phyloP scores from a whole-genome alignment of 225 moss, liverwort and hornwort genomes.

The Pseudisothecium myosuroides region DNA sequence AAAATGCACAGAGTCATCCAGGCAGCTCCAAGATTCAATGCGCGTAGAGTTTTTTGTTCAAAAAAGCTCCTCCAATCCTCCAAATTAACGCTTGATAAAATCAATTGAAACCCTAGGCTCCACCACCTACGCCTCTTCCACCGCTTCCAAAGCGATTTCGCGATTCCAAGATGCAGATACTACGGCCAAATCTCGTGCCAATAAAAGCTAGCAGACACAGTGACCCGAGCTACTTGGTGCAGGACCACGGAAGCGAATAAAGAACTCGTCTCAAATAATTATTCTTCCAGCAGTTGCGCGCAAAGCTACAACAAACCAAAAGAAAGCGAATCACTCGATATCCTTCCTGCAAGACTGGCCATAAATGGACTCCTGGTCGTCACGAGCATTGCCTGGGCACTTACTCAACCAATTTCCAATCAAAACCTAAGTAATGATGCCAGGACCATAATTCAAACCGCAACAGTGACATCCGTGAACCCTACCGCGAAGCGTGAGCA shows the following conservation, averaged over 20 bases:
- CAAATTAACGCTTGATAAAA: background rate
- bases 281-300: background rate
- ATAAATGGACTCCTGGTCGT: background rate
- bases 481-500: slow-evolving; percentile 4
- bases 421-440: background rate
- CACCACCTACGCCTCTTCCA: background rate
- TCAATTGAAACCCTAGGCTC: slow-evolving; percentile 8
- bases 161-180: background rate
- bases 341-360: background rate
- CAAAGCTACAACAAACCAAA: background rate
- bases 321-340: background rate
- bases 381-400: slow-evolving; percentile 4
- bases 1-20: background rate
- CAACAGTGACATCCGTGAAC: background rate
- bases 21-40: slow-evolving; percentile 4
- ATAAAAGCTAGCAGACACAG: background rate
- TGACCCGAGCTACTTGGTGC: background rate
- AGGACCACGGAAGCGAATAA: background rate
- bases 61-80: background rate
- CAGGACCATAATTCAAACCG: background rate
- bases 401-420: background rate
- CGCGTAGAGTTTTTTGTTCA: background rate
- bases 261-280: background rate
- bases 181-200: background rate
- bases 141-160: background rate